Evolutionary conservation across 73 alveolate genomes (phyloP).

Genomic region (Tetrahymena elliotti): DNA sequence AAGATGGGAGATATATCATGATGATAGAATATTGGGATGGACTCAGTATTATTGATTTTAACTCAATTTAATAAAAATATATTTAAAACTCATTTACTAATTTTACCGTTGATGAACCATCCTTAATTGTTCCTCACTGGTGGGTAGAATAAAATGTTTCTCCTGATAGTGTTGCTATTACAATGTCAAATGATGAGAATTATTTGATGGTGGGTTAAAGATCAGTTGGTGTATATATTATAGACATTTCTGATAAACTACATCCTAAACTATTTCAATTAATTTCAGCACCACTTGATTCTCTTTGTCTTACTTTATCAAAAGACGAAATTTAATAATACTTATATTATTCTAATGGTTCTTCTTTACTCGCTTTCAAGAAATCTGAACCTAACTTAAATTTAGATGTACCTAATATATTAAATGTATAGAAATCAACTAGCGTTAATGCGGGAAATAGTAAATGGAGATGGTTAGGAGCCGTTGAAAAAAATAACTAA

Average conservation of each 20-base stretch:
- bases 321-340: not conserved
- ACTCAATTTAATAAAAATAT: not conserved
- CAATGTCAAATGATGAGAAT: not conserved
- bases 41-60: not conserved
- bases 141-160: not conserved
- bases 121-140: not conserved
- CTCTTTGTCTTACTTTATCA: not conserved
- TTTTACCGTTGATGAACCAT: not conserved
- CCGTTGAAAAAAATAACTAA: not conserved
- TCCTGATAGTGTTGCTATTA: not conserved
- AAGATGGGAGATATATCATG: not conserved
- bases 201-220: not conserved
- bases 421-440: not conserved
- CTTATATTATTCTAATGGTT: not conserved
- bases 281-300: not conserved
- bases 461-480: not conserved
- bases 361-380: not conserved
- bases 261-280: not conserved
- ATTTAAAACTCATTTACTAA: not conserved
- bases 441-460: not conserved
- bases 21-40: not conserved
- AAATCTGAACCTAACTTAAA: not conserved
- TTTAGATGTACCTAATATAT: not conserved
- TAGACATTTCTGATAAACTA: not conserved
- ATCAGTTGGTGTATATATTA: not conserved